Base-by-base conservation (phyloP, 352 stramenopile genomes). In the Phytophthora pseudosyringae region DNA sequence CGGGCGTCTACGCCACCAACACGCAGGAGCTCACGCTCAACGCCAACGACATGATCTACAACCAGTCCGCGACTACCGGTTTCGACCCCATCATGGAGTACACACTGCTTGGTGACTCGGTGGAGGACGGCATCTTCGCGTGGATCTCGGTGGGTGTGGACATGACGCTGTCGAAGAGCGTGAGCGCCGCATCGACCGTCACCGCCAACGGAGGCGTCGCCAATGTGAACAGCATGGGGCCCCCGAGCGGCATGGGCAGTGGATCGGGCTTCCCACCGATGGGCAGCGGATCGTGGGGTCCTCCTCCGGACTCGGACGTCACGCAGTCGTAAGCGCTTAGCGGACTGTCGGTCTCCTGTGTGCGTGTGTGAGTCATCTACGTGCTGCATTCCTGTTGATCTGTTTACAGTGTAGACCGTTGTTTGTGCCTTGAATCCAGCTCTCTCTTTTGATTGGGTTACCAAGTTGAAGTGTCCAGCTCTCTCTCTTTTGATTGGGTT, bases 91-190 rank as follows among this genome's bases (percentile, higher is more conserved):
- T 73, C 31, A 59, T 69, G 43, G 59, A 73, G 15, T 69, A 68
- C 44, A 49, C 59, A 5, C 28, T 73, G 32, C 59, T 69, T 1
- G 59, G 59, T 1, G 59, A 61, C 39, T 47, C 50, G 4, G 59
- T 73, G n/a, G 50, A 55, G 12, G 52, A 69, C 40, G 64, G 64
- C 16, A 56, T 73, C 26, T 65, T 69, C 32, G 60, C 66, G 12
- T 74, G 60, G 66, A 74, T 74, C 33, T 71, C 60, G 7, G 60
- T 73, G 25, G 66, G 60, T 10, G 54, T 74, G 6, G 60, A 74
- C 49, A 69, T 74, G 60, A 74, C 53, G 10, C 16, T 67, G 29
- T 33, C 54, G 11, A 71, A 74, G 48, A 66, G 15, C 16, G 54
- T 81, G 28, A 55, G 15, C 5, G 59, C 61, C n/a, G 69, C 66